Evolutionary conservation across 345 rosid genomes (phyloP).

Genomic region (Brassica carinata): DNA sequence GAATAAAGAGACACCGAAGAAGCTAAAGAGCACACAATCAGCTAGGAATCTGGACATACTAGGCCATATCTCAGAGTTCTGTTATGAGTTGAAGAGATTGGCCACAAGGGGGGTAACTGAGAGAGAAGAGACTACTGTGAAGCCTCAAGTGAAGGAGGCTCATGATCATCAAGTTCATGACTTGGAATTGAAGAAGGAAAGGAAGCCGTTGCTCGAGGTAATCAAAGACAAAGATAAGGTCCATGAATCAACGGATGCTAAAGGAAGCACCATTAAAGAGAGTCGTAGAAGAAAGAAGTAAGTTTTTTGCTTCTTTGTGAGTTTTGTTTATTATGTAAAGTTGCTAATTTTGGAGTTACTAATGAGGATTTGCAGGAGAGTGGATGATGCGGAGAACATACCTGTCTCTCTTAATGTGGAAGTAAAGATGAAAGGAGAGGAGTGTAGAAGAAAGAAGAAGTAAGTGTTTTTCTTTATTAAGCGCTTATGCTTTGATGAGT

Average conservation of each 20-base stretch:
- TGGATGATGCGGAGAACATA: slow-evolving; percentile 62
- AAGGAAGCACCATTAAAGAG: slow-evolving; percentile 53
- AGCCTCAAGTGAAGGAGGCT: slow-evolving; percentile 34
- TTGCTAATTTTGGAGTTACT: background rate
- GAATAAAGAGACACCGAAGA: slow-evolving; percentile 47
- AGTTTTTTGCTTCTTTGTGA: slow-evolving; percentile 11
- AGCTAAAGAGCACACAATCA: slow-evolving; percentile 69
- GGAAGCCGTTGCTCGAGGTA: slow-evolving; percentile 60
- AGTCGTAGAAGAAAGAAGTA: slow-evolving; percentile 59
- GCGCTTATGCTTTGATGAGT: background rate
- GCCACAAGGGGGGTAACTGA: slow-evolving; percentile 62
- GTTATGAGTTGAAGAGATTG: slow-evolving; percentile 76
- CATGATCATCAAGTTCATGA: slow-evolving; percentile 38
- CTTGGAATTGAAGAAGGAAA: slow-evolving; percentile 48
- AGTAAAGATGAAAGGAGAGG: slow-evolving; percentile 52
- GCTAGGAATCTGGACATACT: slow-evolving; percentile 82
- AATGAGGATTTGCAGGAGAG: slow-evolving; percentile 30
- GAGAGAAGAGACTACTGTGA: slow-evolving; percentile 51
- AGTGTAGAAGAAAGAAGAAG: slow-evolving; percentile 51
- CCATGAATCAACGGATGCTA: slow-evolving; percentile 33
- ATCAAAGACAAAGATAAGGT: slow-evolving; percentile 43
- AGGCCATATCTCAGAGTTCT: slow-evolving; percentile 76
- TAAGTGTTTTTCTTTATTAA: slow-evolving; percentile 31
- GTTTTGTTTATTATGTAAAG: background rate
- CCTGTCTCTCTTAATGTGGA: slow-evolving; percentile 56